A percentile compares a stretch with the other conserved stretches of the same genome.
Conservation (phyloP, 768 basidiomycete species). For the Pleurotus pulmonarius region DNA sequence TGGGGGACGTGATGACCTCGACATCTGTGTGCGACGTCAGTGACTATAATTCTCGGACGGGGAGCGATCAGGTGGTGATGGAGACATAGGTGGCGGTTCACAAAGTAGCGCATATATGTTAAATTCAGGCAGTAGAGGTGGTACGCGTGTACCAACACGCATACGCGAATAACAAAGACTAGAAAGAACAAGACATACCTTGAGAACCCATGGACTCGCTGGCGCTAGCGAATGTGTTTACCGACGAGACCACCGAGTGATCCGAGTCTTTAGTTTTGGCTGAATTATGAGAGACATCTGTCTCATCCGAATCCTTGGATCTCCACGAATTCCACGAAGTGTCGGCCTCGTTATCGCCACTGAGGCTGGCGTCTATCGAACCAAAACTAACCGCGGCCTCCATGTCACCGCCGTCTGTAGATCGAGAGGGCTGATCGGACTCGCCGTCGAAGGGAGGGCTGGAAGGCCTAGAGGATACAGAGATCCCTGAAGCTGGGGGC, state of each 20-base stretch:
- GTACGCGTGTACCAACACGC: background rate
- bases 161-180: background rate
- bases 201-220: constrained; percentile 4
- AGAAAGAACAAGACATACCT: background rate
- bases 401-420: background rate
- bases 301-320: background rate
- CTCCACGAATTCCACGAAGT: constrained; percentile 2
- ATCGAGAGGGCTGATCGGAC: background rate
- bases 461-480: background rate
- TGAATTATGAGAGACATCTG: constrained; percentile 3
- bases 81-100: background rate
- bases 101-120: background rate
- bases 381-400: constrained; percentile 1
- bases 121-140: background rate
- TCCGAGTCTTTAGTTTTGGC: background rate
- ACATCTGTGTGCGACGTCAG: background rate
- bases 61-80: background rate
- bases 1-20: constrained; percentile 1
- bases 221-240: background rate
- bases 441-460: background rate
- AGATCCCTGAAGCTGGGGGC: background rate
- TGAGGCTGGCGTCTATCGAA: background rate
- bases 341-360: background rate
- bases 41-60: background rate
- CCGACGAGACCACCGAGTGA: background rate